Percentiles rank a stretch among this genome's conserved stretches.
phyloP scores from a whole-genome alignment of 768 basidiomycete species.

The Russula vinacea region DNA sequence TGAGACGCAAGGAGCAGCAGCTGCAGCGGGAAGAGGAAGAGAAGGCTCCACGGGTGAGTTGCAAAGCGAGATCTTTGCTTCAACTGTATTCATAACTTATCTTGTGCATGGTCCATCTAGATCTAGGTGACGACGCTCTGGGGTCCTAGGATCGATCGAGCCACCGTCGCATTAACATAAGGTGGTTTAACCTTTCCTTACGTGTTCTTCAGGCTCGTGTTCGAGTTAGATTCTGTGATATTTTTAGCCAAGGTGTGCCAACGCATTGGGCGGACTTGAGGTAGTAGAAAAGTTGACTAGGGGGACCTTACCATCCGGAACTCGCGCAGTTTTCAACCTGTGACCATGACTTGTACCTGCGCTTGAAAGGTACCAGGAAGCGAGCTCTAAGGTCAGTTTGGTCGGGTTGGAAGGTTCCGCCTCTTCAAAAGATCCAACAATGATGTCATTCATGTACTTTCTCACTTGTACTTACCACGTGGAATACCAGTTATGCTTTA shows the following conservation, averaged over 20 bases:
- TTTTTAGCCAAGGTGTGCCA: not conserved
- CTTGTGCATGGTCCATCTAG: not conserved
- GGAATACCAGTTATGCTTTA: not conserved
- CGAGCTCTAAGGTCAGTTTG: not conserved
- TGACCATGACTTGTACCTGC: no score
- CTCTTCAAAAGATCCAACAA: no score
- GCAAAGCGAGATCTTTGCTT: not conserved
- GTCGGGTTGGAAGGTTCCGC: no score
- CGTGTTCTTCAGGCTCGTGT: not conserved
- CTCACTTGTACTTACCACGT: not conserved
- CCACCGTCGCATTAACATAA: slow-evolving; percentile 10
- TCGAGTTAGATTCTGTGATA: slow-evolving; percentile 1
- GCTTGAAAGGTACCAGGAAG: not conserved
- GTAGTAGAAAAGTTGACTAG: no score
- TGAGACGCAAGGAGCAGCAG: not conserved
- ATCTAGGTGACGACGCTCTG: not conserved
- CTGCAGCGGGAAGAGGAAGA: not conserved
- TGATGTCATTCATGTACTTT: no score
- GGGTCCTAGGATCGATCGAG: not conserved
- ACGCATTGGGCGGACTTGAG: not conserved
- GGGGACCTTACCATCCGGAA: no score
- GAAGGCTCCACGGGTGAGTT: not conserved
- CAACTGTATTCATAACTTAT: not conserved
- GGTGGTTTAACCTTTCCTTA: no score
- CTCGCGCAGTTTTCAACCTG: no score